Conservation (phyloP, 129 eudicot species). For the Artemisia argyi region DNA sequence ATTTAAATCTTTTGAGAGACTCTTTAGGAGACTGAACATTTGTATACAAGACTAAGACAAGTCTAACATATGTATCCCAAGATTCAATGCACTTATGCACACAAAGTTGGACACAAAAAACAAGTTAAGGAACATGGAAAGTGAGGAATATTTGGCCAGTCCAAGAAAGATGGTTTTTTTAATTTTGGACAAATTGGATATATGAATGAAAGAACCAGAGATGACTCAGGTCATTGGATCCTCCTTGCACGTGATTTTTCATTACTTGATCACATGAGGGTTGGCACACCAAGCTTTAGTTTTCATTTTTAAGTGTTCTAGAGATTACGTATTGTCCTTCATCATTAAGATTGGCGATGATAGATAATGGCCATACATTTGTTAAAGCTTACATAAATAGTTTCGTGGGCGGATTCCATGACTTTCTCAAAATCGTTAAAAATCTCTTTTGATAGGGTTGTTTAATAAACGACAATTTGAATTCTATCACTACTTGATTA, state of each 20-base stretch:
- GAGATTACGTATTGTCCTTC: neutral
- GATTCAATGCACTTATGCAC: conserved; percentile 8
- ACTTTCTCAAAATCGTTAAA: too few species aligned
- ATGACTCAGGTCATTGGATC: conserved; percentile 51
- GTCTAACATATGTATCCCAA: too few species aligned
- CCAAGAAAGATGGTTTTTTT: conserved; percentile 37
- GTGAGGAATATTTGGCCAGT: conserved; percentile 46
- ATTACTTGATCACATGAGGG: conserved; percentile 34
- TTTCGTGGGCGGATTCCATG: too few species aligned
- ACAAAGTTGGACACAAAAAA: conserved; percentile 25
- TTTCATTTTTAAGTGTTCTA: conserved; percentile 13
- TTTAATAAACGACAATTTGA: too few species aligned
- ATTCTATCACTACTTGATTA: too few species aligned
- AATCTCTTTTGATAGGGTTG: too few species aligned
- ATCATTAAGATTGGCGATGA: neutral
- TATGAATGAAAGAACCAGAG: conserved; percentile 42
- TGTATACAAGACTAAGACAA: too few species aligned
- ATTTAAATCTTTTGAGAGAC: too few species aligned
- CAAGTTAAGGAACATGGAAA: conserved; percentile 33
- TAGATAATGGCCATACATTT: neutral
- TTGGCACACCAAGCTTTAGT: conserved; percentile 15
- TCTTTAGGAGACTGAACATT: too few species aligned
- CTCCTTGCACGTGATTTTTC: conserved; percentile 61
- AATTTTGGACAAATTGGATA: conserved; percentile 40
- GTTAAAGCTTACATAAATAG: too few species aligned